Evolutionary conservation across 805 yeast species (phyloP).

Genomic region (Kluyveromyces wickerhamii): DNA sequence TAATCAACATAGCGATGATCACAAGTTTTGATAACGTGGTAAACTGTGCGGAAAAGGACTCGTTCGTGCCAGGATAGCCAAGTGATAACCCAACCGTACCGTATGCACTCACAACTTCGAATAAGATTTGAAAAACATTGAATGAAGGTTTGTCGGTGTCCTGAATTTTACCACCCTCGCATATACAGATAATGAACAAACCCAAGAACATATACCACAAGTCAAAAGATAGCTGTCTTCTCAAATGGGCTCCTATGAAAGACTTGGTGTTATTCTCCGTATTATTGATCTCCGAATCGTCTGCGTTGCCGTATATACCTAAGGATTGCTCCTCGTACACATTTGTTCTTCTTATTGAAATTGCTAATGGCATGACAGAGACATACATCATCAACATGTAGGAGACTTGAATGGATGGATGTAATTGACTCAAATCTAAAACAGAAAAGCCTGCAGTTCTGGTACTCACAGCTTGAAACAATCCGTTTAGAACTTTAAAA

Average conservation of each 20-base stretch:
- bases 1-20: conserved; percentile 79
- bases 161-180: conserved; percentile 61
- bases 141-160: conserved; percentile 41
- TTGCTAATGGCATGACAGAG: conserved; percentile 92
- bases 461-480: conserved; percentile 85
- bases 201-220: conserved; percentile 90
- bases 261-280: conserved; percentile 36
- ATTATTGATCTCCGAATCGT: conserved; percentile 19
- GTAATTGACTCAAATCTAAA: conserved; percentile 58
- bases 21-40: conserved; percentile 70
- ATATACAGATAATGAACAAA: conserved; percentile 75
- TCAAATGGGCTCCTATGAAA: conserved; percentile 78
- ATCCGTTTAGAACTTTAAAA: conserved; percentile 67
- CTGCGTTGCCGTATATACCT: conserved; percentile 64
- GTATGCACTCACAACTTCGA: conserved; percentile 90
- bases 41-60: conserved; percentile 72
- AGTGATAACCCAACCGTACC: conserved; percentile 92
- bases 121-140: conserved; percentile 62
- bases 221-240: conserved; percentile 89
- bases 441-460: conserved; percentile 90
- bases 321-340: conserved; percentile 96
- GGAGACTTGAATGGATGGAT: conserved; percentile 89
- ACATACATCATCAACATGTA: conserved; percentile 98
- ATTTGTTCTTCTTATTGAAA: conserved; percentile 91
- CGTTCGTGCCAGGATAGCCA: conserved; percentile 62